Percentiles rank a stretch among this genome's conserved stretches.
These are phyloP conservation scores for Orychophragmus violaceus DNA, from an alignment of 345 rosid genomes.

Conservation along the genomic window DNA sequence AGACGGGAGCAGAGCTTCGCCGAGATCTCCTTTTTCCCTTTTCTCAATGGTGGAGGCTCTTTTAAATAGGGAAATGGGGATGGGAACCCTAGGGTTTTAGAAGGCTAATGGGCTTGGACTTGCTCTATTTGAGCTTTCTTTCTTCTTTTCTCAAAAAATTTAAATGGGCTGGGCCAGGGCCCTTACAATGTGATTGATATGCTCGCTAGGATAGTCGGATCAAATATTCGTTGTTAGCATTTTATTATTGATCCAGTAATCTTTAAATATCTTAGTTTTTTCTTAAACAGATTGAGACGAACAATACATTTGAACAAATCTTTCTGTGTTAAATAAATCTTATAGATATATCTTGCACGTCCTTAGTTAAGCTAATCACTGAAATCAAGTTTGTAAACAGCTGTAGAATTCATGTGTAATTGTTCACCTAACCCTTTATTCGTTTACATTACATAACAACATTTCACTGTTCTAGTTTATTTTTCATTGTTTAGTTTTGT, in stretches of 20 bases:
- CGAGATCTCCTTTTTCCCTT: too few species aligned
- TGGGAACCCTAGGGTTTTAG: too few species aligned
- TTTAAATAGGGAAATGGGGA: too few species aligned
- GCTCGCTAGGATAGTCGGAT: neutral
- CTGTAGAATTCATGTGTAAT: neutral
- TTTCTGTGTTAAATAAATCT: neutral
- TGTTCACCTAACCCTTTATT: neutral
- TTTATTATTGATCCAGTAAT: neutral
- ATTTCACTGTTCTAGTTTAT: conserved; percentile 13
- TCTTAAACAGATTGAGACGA: neutral
- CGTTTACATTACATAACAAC: neutral
- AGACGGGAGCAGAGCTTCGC: too few species aligned
- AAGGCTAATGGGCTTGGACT: too few species aligned
- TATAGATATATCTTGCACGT: neutral
- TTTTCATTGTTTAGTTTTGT: neutral
- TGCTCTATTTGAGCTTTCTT: too few species aligned
- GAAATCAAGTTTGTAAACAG: neutral
- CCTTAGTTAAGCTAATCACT: neutral
- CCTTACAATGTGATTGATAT: neutral
- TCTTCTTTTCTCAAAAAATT: too few species aligned
- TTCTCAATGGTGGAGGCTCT: too few species aligned
- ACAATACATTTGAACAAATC: neutral
- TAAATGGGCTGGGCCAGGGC: too few species aligned
- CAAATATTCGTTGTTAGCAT: neutral
- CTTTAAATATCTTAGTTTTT: neutral